phyloP scores from a whole-genome alignment of 768 basidiomycete species.

The Serendipita sp. region DNA sequence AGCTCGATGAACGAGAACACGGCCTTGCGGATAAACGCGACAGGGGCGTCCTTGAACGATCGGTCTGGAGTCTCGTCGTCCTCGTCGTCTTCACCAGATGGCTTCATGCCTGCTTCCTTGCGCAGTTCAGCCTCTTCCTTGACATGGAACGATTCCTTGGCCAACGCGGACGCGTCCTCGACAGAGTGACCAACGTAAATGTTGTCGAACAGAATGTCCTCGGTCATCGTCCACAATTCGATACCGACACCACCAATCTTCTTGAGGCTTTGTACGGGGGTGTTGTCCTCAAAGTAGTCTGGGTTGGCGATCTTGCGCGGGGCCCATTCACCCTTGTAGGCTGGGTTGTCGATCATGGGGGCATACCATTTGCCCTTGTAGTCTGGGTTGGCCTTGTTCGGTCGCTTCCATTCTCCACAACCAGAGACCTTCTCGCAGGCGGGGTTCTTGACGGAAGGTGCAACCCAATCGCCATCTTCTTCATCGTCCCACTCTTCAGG shows the following conservation, averaged over 20 bases:
- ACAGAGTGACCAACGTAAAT: slow-evolving; percentile 85
- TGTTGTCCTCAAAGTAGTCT: slow-evolving; percentile 71
- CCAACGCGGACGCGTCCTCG: slow-evolving; percentile 68
- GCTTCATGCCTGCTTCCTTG: slow-evolving; percentile 34
- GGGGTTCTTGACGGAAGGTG: slow-evolving; percentile 79
- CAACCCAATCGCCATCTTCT: slow-evolving; percentile 97
- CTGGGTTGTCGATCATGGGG: slow-evolving; percentile 92
- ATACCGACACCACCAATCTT: slow-evolving; percentile 94
- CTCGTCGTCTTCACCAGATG: slow-evolving; percentile 26
- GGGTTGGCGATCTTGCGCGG: slow-evolving; percentile 87
- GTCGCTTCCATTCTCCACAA: slow-evolving; percentile 87
- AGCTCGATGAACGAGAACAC: slow-evolving; percentile 65
- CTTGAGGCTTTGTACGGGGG: slow-evolving; percentile 62
- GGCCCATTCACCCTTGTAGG: slow-evolving; percentile 88
- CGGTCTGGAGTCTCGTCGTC: slow-evolving; percentile 28
- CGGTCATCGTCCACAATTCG: slow-evolving; percentile 99
- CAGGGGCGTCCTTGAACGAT: slow-evolving; percentile 54
- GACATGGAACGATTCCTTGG: slow-evolving; percentile 75
- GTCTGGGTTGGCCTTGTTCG: slow-evolving; percentile 75
- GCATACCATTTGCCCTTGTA: slow-evolving; percentile 99
- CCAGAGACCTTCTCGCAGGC: slow-evolving; percentile 80
- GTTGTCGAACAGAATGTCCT: slow-evolving; percentile 84
- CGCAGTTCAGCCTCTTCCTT: slow-evolving; percentile 63
- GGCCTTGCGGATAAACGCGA: slow-evolving; percentile 64
- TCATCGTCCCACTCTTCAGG: slow-evolving; percentile 99